Base-by-base conservation (phyloP, 2,329 filamentous ascomycete species). In the Epichloe uncinata region DNA sequence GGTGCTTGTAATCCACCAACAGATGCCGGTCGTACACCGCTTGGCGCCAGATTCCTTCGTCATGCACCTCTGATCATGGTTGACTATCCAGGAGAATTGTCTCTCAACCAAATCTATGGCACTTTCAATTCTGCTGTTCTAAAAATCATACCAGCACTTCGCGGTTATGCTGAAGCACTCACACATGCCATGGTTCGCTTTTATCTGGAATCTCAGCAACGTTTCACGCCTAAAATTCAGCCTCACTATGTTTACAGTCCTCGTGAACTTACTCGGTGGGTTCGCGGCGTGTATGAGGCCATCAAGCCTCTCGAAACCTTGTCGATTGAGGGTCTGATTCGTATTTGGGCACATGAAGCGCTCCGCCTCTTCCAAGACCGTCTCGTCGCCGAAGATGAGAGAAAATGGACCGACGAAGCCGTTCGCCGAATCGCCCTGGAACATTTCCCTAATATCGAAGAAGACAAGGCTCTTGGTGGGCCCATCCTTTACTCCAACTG, bases 1-100 rank as follows among this genome's bases (percentile, higher is more conserved):
- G 93, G 93, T 59, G 93, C 93, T 61, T 99, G 93, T 66, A 99
- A 99, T 68, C 94, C 93, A 59, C 93, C 93, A 0, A 97, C 93
- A 0, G 94, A 98, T 69, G 90, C 90, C 58, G 93, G 93, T 26
- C 89, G 93, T 77, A 97, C 93, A 12, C 85, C 93, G 0, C 83
- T 99, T 73, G 93, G 88, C 42, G 82, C 88, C 46, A 79, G 93
- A 58, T 99, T 98, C 79, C 76, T 99, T 56, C 82, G 94, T 52
- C 94, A 99, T 66, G 89, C 93, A 15, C 93, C 93, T n/a, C 79
- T 99, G 49, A 86, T 99, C 68, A 98, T 99, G 94, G 94, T 99
- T 41, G 93, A 98, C 63, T 99, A 99, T 62, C 93, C 93, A 53
- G 93, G 94, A 60, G 89, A 98, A 70, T 75, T 89, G 42, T 98